phyloP scores from a whole-genome alignment of 2,329 filamentous ascomycete species.

The Talaromyces islandicus region DNA sequence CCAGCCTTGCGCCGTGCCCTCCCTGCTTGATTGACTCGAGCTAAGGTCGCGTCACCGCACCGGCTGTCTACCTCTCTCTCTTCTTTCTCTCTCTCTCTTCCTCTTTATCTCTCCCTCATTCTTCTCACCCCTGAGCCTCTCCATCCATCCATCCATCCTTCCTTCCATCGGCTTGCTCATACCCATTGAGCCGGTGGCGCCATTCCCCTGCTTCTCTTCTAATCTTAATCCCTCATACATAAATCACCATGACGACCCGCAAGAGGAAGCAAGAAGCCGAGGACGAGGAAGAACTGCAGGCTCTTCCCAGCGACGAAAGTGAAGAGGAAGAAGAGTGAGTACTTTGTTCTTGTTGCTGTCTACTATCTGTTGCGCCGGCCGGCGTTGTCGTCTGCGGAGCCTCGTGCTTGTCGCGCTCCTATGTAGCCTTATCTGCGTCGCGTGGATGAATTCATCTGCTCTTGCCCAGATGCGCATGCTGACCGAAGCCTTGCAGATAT shows the following conservation, averaged over 20 bases:
- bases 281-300: slow-evolving; percentile 39
- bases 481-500: slow-evolving; percentile 6
- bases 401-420: not conserved
- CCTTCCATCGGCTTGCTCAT: not conserved
- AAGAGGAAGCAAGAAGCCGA: slow-evolving; percentile 46
- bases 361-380: not conserved
- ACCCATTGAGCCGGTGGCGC: not conserved
- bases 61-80: not conserved
- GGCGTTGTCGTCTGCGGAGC: not conserved
- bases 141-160: not conserved
- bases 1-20: not conserved
- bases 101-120: not conserved
- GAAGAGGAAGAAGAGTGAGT: slow-evolving; percentile 47
- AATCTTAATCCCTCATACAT: slow-evolving; percentile 4
- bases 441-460: not conserved
- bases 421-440: not conserved
- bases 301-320: slow-evolving; percentile 45
- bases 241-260: slow-evolving; percentile 38
- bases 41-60: not conserved
- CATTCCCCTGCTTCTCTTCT: not conserved
- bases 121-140: not conserved
- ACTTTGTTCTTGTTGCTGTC: not conserved
- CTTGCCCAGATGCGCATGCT: not conserved
- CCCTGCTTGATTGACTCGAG: not conserved
- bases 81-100: not conserved